A percentile compares a stretch with the other conserved stretches of the same genome.
Conservation (phyloP, 208 protist species). For the Plasmodiophora brassicae region DNA sequence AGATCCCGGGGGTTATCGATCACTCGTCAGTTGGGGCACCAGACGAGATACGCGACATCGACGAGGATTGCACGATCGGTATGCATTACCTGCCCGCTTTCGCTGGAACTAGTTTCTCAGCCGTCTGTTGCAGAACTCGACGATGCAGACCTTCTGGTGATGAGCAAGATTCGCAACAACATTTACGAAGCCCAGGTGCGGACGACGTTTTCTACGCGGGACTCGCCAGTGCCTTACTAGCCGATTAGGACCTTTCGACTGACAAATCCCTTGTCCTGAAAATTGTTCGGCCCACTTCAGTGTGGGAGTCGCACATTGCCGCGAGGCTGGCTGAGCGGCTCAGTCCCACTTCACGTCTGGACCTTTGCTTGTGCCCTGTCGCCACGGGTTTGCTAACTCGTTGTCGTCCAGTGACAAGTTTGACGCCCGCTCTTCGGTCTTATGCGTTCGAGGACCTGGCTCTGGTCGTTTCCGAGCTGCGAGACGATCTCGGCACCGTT, state of each 20-base stretch:
- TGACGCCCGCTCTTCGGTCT: neutral
- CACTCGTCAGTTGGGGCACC: neutral
- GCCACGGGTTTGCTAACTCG: too few species aligned
- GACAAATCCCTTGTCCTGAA: neutral
- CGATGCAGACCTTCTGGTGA: conserved; percentile 15
- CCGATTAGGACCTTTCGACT: neutral
- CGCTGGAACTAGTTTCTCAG: too few species aligned
- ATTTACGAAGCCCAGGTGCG: conserved; percentile 21
- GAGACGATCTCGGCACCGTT: neutral
- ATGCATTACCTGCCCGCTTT: too few species aligned
- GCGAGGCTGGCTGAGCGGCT: neutral
- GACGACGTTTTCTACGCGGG: too few species aligned
- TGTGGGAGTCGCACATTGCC: neutral
- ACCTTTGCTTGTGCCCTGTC: too few species aligned
- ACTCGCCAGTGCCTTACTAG: too few species aligned
- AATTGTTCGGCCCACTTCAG: neutral
- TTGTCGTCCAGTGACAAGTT: neutral
- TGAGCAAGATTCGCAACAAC: neutral
- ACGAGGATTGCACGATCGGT: neutral
- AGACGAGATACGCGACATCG: conserved; percentile 19
- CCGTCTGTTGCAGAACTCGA: too few species aligned
- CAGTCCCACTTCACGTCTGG: neutral
- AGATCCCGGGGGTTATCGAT: neutral
- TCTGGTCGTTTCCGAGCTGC: neutral
- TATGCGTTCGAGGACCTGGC: neutral